Conservation (phyloP, 495 filamentous ascomycete genomes). For the Hypoxylon perforatum region DNA sequence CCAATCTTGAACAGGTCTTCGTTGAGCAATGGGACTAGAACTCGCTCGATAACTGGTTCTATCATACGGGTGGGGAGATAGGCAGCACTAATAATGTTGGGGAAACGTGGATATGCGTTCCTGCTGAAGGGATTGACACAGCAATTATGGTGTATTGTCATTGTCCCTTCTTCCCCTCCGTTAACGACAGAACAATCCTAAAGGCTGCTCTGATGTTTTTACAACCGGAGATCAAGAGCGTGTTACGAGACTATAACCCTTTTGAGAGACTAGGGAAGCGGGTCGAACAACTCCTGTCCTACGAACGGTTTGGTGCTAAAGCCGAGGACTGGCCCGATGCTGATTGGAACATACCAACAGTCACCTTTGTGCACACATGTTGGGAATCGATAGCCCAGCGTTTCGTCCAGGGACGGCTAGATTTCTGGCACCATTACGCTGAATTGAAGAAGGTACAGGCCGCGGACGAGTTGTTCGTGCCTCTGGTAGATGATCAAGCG, state of each 20-base stretch:
- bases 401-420: conserved; percentile 4
- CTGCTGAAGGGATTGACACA: conserved; percentile 3
- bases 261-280: no score
- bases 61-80: background rate
- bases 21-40: conserved; percentile 9
- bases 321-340: background rate
- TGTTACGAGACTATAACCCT: no score
- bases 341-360: background rate
- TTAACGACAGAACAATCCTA: no score
- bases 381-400: conserved; percentile 2
- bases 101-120: conserved; percentile 15
- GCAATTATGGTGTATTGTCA: background rate
- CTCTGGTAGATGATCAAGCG: background rate
- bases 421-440: conserved; percentile 18
- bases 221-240: no score
- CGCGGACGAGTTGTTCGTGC: background rate
- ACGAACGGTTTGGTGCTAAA: no score
- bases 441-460: conserved; percentile 10
- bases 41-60: background rate
- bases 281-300: no score
- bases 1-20: conserved; percentile 14
- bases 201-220: no score
- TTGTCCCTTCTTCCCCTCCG: no score
- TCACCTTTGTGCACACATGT: conserved; percentile 10
- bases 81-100: background rate